Percentiles rank a stretch among this genome's conserved stretches.
Conservation (phyloP, 1,139 yeast species). For the Magnusiomyces paraingens region DNA sequence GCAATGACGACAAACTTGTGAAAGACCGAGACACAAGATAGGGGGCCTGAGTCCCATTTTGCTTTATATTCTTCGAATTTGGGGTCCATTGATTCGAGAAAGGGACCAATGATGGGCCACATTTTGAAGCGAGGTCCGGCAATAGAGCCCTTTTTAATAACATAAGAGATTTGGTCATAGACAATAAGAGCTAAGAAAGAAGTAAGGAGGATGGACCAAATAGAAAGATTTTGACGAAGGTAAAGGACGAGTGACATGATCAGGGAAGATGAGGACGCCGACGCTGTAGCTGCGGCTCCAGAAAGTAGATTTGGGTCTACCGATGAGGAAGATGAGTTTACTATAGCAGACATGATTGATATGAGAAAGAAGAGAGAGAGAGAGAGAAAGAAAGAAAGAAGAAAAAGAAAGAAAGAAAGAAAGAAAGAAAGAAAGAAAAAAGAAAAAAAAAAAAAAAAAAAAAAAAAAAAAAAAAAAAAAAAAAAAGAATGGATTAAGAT, state of each 20-base stretch:
- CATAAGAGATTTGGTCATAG: constrained; percentile 77
- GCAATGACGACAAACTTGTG: constrained; percentile 97
- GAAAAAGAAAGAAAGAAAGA: background rate
- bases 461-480: constrained; percentile 1
- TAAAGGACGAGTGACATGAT: constrained; percentile 7
- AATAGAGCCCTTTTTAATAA: constrained; percentile 72
- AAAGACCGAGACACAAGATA: constrained; percentile 93
- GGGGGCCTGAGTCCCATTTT: constrained; percentile 91
- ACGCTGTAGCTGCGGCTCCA: background rate
- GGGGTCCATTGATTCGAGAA: constrained; percentile 91
- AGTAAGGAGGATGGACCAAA: constrained; percentile 47
- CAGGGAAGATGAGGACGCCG: constrained; percentile 7
- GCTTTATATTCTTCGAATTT: constrained; percentile 88
- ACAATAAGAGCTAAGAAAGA: constrained; percentile 47
- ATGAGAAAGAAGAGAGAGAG: constrained; percentile 4
- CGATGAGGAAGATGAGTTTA: constrained; percentile 1
- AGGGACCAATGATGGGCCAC: constrained; percentile 96
- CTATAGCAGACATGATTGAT: constrained; percentile 1
- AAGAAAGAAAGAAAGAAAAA: background rate
- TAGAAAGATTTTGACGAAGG: constrained; percentile 11
- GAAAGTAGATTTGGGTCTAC: background rate
- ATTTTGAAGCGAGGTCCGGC: constrained; percentile 84
- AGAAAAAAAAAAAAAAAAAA: background rate
- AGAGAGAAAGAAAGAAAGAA: constrained; percentile 4
- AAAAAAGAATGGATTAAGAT: background rate